Conservation (phyloP, 176 grass and related monocot genomes). For the Eragrostis nindensis region DNA sequence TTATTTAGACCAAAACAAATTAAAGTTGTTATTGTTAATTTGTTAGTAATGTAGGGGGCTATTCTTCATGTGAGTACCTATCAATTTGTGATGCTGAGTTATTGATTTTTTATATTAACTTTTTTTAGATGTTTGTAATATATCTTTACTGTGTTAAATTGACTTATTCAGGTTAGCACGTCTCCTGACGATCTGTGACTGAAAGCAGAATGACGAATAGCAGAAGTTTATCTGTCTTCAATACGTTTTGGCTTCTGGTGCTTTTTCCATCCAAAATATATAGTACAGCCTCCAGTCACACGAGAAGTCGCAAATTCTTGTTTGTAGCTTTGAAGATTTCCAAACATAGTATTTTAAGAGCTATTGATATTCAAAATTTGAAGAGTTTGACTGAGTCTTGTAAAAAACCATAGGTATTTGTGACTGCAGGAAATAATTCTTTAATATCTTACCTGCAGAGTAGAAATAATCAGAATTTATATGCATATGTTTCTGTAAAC, state of each 20-base stretch:
- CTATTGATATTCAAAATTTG: not conserved
- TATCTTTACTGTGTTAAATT: not conserved
- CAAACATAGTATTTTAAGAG: not conserved
- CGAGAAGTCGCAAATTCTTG: not conserved
- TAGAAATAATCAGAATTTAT: not conserved
- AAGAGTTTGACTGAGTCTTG: not conserved
- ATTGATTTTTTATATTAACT: no score
- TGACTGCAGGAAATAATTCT: not conserved
- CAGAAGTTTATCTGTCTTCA: not conserved
- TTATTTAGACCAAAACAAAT: no score
- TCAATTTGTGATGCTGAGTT: no score
- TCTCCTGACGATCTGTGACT: not conserved
- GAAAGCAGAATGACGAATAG: not conserved
- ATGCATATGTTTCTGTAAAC: not conserved
- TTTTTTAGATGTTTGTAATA: not conserved
- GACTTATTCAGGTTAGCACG: not conserved
- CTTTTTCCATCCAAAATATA: no score
- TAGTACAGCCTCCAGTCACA: no score
- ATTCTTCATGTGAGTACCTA: no score
- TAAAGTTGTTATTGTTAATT: no score
- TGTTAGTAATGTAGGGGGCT: no score
- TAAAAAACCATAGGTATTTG: not conserved
- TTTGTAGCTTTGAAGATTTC: not conserved
- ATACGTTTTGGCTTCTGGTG: not conserved
- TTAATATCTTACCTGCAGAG: not conserved